Percentiles rank a stretch among this genome's conserved stretches.
phyloP scores from a whole-genome alignment of 352 stramenopile genomes.

The Stramenopiles sp. region DNA sequence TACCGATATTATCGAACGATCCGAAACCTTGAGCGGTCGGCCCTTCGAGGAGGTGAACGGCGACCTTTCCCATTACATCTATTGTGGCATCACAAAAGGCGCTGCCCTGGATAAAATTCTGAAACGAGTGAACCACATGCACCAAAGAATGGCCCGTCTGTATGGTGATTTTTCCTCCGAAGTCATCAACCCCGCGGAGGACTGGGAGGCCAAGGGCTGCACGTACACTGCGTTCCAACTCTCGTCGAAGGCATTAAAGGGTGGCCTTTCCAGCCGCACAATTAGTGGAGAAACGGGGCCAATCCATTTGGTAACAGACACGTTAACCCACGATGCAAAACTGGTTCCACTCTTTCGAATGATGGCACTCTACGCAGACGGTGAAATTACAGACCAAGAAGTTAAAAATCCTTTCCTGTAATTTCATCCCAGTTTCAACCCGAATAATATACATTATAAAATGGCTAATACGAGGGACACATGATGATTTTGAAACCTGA shows the following conservation, averaged over 20 bases:
- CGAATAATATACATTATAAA: too few relatives aligned
- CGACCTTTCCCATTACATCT: background rate
- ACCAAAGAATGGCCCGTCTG: slow-evolving; percentile 5
- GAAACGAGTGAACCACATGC: background rate
- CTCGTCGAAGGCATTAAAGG: background rate
- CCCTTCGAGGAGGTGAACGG: background rate
- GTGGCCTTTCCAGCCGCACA: background rate
- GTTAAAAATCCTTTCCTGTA: too few relatives aligned
- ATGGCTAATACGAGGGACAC: too few relatives aligned
- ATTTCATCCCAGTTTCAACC: too few relatives aligned
- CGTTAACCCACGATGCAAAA: slow-evolving; percentile 10
- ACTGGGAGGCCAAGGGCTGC: background rate
- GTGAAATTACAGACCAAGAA: too few relatives aligned
- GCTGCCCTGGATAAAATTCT: background rate
- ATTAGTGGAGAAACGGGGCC: background rate
- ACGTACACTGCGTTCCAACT: background rate
- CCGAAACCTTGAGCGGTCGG: background rate
- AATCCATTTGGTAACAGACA: background rate
- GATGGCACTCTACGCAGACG: background rate
- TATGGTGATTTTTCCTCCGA: background rate
- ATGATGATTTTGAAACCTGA: too few relatives aligned
- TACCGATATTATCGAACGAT: background rate
- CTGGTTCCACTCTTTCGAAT: slow-evolving; percentile 6
- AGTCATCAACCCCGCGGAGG: background rate
- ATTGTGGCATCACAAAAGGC: slow-evolving; percentile 3